Conservation (phyloP, 179 eudicot species). For the Sideroxylon spinosum region DNA sequence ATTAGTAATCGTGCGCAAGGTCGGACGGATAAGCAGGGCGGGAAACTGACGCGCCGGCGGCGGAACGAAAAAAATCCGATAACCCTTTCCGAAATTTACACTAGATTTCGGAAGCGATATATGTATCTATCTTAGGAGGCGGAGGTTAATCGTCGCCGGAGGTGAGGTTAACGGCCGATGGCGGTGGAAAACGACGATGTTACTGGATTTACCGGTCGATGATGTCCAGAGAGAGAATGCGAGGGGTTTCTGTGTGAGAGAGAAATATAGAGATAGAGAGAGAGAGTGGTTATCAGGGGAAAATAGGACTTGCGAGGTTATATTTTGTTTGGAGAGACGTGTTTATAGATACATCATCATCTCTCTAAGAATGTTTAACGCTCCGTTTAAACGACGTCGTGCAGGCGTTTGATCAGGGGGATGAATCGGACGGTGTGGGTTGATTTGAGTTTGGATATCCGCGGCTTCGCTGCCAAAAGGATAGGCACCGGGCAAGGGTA, state of each 20-base stretch:
- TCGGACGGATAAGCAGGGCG: constrained; percentile 7
- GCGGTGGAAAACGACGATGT: constrained; percentile 5
- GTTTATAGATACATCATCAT: neutral
- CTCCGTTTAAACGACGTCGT: constrained; percentile 11
- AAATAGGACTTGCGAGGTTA: constrained; percentile 16
- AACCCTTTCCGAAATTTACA: neutral
- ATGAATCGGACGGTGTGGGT: no score
- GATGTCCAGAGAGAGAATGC: constrained; percentile 20
- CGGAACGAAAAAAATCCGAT: neutral
- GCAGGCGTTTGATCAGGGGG: no score
- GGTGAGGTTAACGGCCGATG: constrained; percentile 2
- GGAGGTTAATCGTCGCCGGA: neutral
- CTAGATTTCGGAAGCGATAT: neutral
- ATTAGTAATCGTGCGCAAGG: neutral
- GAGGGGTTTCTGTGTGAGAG: neutral
- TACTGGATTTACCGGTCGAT: constrained; percentile 20
- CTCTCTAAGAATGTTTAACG: neutral
- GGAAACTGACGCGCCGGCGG: constrained; percentile 16
- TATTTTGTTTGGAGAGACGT: constrained; percentile 6
- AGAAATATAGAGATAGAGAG: neutral
- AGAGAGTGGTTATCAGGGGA: neutral
- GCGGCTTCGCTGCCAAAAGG: no score
- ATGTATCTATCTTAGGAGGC: constrained; percentile 5
- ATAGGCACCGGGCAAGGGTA: no score
- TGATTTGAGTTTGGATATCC: no score